Evolutionary conservation across 345 rosid genomes (phyloP), one percentile per base, ranked within the genome.

Genomic region (Erodium maritimum): DNA sequence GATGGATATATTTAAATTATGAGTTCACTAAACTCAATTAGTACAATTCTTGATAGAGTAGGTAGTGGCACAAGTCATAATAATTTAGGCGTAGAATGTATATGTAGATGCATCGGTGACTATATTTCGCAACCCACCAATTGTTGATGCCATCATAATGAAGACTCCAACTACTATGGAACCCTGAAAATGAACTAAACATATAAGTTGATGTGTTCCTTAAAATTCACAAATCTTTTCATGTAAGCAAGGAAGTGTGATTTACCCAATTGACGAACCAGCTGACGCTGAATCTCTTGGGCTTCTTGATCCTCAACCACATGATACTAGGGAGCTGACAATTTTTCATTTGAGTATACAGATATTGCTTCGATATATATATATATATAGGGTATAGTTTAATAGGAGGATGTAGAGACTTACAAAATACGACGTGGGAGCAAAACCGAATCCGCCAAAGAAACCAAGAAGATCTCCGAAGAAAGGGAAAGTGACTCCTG

Each of bases 401-500:
- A 42, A 12, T 11, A 1, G 11, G 24, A 23, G 16, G n/a, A 7
- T 51, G 1, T 29, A 21, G 63, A 51, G 59, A 52, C 94, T 86
- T 69, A 87, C 96, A 57, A 93, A 89, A 74, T 75, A 93, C 54
- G 96, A 85, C 61, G 95, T 89, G 58, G 96, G 95, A 24, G 99
- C 91, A 69, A 87, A 89, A 14, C 96, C 91, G 63, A 93, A 93
- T 69, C 96, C 96, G 18, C 99, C 99, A 55, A 93, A 93, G 79
- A 87, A 93, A 48, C 96, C 96, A 64, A 93, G 82, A 66, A 93
- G 86, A 69, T 93, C 99, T 55, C 99, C 96, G 25, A 93, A 87
- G 79, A 93, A 93, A 0, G 96, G 96, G 71, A 93, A 93, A 2
- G 83, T 87, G 57, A 89, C 87, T 75, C 91, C 99, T 50, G 77